Percentiles rank a stretch among this genome's conserved stretches.
These are phyloP conservation scores for Barnettozyma pratensis DNA, from an alignment of 805 yeast genomes.

Conservation along the genomic window DNA sequence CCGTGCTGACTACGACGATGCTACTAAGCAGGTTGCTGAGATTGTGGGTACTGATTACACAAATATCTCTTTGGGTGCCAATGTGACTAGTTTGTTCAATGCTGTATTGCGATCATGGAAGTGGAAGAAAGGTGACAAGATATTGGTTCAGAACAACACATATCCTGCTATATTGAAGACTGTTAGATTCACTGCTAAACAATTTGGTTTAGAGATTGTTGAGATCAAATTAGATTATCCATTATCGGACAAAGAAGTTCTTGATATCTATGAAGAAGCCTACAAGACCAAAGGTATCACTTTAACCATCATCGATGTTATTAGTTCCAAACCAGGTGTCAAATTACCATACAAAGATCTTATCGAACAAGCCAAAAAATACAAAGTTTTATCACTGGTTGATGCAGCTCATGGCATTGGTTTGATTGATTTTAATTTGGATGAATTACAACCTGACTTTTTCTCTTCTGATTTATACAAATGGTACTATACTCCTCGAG, in stretches of 20 bases:
- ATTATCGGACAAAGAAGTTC: conserved; percentile 35
- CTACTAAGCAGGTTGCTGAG: conserved; percentile 33
- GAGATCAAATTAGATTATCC: conserved; percentile 40
- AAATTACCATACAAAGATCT: conserved; percentile 50
- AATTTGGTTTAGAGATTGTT: conserved; percentile 31
- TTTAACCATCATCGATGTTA: conserved; percentile 50
- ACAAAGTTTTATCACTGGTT: conserved; percentile 47
- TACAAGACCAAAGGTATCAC: conserved; percentile 26
- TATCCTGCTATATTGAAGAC: conserved; percentile 11
- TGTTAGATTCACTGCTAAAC: conserved; percentile 18
- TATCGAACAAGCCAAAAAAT: conserved; percentile 38
- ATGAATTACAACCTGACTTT: conserved; percentile 50
- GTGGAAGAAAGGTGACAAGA: conserved; percentile 39
- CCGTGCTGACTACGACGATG: conserved; percentile 24
- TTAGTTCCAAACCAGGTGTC: conserved; percentile 62
- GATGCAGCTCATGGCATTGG: conserved; percentile 78
- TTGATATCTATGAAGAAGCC: conserved; percentile 28
- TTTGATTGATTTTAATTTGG: conserved; percentile 38
- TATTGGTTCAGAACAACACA: conserved; percentile 26
- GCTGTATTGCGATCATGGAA: conserved; percentile 47
- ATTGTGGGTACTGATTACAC: conserved; percentile 40
- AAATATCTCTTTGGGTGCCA: conserved; percentile 44
- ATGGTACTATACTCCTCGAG: conserved; percentile 58
- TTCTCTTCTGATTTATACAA: conserved; percentile 61
- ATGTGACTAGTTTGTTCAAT: conserved; percentile 55